A percentile compares a stretch with the other conserved stretches of the same genome.
These are phyloP conservation scores for Carex kokanica DNA, from an alignment of 176 grass and related monocot species.

Conservation along the genomic window DNA sequence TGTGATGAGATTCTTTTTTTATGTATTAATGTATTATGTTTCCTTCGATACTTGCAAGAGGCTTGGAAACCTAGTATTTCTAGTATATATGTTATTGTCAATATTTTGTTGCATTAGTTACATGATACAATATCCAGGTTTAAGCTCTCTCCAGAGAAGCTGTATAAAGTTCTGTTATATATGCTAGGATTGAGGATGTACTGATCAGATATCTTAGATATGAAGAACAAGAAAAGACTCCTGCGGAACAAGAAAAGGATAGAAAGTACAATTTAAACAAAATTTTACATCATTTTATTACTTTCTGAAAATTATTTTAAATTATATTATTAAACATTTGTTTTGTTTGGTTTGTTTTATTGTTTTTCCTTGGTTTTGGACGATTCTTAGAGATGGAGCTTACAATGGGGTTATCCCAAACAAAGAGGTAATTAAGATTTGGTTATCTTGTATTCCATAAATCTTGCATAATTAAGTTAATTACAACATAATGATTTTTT, in stretches of 20 bases:
- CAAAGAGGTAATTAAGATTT: background rate
- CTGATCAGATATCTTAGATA: conserved; percentile 41
- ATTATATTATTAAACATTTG: background rate
- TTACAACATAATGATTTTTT: background rate
- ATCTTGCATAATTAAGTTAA: background rate
- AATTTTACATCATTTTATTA: background rate
- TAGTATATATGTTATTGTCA: background rate
- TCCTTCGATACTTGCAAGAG: background rate
- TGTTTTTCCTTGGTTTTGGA: background rate
- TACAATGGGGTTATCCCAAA: background rate
- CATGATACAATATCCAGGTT: background rate
- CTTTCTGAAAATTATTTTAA: background rate
- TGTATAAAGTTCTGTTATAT: background rate
- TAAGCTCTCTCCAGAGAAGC: background rate
- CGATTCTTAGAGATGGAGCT: background rate
- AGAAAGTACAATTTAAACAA: background rate
- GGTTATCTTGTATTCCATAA: background rate
- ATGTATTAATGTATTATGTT: background rate
- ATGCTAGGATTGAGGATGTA: conserved; percentile 64
- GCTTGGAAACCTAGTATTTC: background rate
- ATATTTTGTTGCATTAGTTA: background rate
- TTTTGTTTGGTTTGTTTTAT: background rate
- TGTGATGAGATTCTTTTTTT: background rate
- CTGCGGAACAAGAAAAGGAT: conserved; percentile 22
- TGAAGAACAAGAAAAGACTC: conserved; percentile 39